Evolutionary conservation across 2,329 filamentous ascomycete species (phyloP).

Genomic region (Dactylellina cionopaga): DNA sequence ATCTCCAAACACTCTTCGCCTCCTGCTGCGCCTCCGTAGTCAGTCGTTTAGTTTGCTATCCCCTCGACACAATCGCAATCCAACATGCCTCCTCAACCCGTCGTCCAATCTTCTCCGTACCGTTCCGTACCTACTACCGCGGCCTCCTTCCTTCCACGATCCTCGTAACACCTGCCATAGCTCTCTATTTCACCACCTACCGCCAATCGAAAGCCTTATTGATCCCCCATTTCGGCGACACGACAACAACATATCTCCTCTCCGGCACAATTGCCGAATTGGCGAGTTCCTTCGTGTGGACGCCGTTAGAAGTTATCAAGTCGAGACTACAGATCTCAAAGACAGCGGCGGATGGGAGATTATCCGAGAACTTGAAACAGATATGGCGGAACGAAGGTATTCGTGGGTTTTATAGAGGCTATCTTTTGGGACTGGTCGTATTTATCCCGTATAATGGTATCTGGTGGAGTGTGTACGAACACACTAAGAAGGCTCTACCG

Average conservation of each 20-base stretch:
- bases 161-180: constrained; percentile 44
- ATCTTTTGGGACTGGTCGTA: constrained; percentile 37
- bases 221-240: constrained; percentile 43
- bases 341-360: constrained; percentile 19
- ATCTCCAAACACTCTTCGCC: constrained; percentile 44
- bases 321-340: constrained; percentile 44
- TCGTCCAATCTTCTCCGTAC: constrained; percentile 42
- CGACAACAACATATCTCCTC: constrained; percentile 39
- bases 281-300: constrained; percentile 43
- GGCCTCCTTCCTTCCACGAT: constrained; percentile 36
- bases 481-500: constrained; percentile 41
- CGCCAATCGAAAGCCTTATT: constrained; percentile 42
- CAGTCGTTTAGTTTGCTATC: constrained; percentile 45
- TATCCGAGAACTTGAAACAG: constrained; percentile 28
- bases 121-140: constrained; percentile 45
- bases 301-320: constrained; percentile 49
- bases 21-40: constrained; percentile 42
- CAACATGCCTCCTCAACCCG: constrained; percentile 50
- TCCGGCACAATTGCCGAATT: constrained; percentile 43
- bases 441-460: constrained; percentile 51
- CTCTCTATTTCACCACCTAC: constrained; percentile 46
- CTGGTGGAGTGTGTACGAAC: constrained; percentile 50
- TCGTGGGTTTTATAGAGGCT: constrained; percentile 44
- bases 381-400: constrained; percentile 45
- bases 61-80: constrained; percentile 52